Percentiles rank a stretch among this genome's conserved stretches.
Conservation (phyloP, 352 stramenopile species). For the Stephanocyclus meneghinianus region DNA sequence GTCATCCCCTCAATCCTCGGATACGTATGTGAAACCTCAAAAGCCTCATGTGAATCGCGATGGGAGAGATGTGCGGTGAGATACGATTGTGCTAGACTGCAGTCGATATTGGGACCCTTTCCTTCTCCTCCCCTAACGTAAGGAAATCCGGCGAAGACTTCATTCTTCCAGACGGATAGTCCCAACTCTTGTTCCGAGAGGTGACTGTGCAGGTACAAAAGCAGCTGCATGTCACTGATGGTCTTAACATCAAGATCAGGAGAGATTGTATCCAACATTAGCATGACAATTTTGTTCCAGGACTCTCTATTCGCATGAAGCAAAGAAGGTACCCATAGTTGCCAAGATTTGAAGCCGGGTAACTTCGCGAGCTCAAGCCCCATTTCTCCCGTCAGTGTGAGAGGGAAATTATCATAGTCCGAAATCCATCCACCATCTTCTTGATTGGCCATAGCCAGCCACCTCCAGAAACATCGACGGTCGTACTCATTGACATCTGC, state of each 20-base stretch:
- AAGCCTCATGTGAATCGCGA: not conserved
- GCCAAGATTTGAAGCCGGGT: constrained; percentile 5
- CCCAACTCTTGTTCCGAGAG: constrained; percentile 10
- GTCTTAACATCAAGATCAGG: constrained; percentile 9
- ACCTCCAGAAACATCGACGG: constrained; percentile 11
- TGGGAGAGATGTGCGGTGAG: constrained; percentile 7
- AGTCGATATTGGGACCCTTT: not conserved
- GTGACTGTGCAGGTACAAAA: constrained; percentile 10
- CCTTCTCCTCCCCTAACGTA: not conserved
- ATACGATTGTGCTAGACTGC: not conserved
- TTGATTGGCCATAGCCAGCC: constrained; percentile 25
- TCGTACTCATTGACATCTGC: constrained; percentile 11
- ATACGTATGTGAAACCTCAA: not conserved
- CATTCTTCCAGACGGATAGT: constrained; percentile 2
- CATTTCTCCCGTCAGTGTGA: constrained; percentile 10
- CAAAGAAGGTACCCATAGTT: constrained; percentile 3
- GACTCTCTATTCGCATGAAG: constrained; percentile 6
- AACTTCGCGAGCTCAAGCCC: not conserved
- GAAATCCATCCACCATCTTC: constrained; percentile 19
- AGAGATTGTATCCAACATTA: constrained; percentile 7
- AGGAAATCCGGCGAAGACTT: not conserved
- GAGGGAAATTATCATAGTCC: constrained; percentile 25
- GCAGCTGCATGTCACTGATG: constrained; percentile 11
- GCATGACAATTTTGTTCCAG: not conserved
- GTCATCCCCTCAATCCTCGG: not conserved